Base-by-base conservation (phyloP, 2,329 filamentous ascomycete species). In the Verticillium nonalfalfae region DNA sequence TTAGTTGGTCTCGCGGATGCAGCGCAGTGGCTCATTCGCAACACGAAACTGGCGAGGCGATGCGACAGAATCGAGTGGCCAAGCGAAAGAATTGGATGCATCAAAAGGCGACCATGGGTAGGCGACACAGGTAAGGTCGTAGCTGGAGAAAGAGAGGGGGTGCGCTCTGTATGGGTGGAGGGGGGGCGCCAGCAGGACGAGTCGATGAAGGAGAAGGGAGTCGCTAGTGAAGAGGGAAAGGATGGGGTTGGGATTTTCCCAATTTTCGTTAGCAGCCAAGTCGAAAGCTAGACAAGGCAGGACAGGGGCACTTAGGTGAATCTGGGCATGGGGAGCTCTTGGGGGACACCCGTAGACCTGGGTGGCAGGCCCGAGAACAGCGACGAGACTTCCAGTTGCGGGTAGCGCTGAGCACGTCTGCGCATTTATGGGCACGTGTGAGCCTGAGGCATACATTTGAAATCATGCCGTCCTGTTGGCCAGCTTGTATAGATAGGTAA, bases 191-290 rank as follows among this genome's bases (percentile, higher is more conserved):
- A 50, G 62, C 56, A 62, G 64, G 61, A 62, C 62, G 65, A 39
- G 59, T 58, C 60, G 57, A 59, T 34, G 61, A 58, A 58, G 61
- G 62, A 60, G 57, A 62, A 54, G 39, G 55, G 62, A 61, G 45
- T 52, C 45, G 45, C 45, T 52, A 52, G 45, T 52, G 45, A 52
- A 63, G 56, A 61, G 58, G 64, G 63, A 63, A 64, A 65, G 65
- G 64, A 67, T 65, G 66, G 68, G 69, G 68, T 66, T 68, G 68
- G 68, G 62, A 64, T 66, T 67, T 66, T 66, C 62, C 63, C 56
- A 64, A 65, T 64, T 66, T 66, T 67, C 64, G 65, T 55, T 60
- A 62, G 56, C 36, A 39, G 36, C 34, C 56, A 65, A 63, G 62
- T 64, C 14, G 39, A 45, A 45, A 45, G 39, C 14, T n/a, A 45